Percentiles rank a stretch among this genome's conserved stretches.
Conservation (phyloP, 1,139 yeast genomes). For the Zygoascus hellenicus region DNA sequence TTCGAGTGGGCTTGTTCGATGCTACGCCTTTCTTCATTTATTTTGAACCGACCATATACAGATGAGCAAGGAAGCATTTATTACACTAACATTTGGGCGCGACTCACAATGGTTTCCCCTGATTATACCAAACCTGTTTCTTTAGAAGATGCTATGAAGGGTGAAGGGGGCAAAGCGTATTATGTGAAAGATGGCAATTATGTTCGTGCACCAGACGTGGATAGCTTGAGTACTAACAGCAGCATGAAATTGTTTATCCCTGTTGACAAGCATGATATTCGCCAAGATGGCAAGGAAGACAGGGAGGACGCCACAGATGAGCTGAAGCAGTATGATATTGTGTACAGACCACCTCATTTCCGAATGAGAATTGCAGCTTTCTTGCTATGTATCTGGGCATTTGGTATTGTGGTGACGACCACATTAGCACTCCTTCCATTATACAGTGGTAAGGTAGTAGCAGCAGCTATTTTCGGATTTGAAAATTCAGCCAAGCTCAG, state of each 20-base stretch:
- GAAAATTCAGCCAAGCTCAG: conserved; percentile 1
- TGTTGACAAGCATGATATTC: conserved; percentile 68
- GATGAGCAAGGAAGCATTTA: conserved; percentile 68
- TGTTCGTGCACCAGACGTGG: conserved; percentile 82
- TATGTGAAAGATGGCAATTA: conserved; percentile 63
- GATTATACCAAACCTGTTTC: conserved; percentile 58
- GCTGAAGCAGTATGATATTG: conserved; percentile 63
- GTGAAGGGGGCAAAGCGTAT: conserved; percentile 18
- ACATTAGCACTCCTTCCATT: conserved; percentile 29
- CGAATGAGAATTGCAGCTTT: conserved; percentile 52
- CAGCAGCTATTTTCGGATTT: conserved; percentile 1
- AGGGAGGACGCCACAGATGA: conserved; percentile 33
- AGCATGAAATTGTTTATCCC: conserved; percentile 67
- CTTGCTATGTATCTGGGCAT: conserved; percentile 61
- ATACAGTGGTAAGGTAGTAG: conserved; percentile 25
- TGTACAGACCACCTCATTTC: conserved; percentile 82
- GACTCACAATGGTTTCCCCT: conserved; percentile 43
- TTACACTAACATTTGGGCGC: conserved; percentile 48
- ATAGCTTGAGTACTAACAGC: conserved; percentile 54
- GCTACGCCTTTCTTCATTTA: conserved; percentile 71
- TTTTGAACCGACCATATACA: conserved; percentile 61
- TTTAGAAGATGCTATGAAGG: conserved; percentile 39
- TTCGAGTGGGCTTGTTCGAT: conserved; percentile 53
- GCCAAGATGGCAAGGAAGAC: conserved; percentile 37
- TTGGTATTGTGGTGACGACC: conserved; percentile 47